These are phyloP conservation scores for Geosmithia morbida DNA, from an alignment of 2,329 filamentous ascomycete species.

Conservation along the genomic window DNA sequence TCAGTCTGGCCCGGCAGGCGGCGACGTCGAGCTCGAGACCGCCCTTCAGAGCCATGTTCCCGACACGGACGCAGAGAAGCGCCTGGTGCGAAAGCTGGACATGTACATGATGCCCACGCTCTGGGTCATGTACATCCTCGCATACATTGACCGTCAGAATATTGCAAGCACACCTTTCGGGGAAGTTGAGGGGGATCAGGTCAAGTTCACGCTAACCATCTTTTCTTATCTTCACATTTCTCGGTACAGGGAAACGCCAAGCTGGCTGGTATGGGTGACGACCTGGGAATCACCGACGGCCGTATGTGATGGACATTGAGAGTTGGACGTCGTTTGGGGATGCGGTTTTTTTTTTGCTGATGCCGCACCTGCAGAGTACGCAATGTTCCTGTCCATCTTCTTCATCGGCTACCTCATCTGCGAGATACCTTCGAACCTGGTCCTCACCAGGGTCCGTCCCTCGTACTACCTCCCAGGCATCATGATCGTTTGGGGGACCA, in stretches of 20 bases:
- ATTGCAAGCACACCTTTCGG: slow-evolving; percentile 7
- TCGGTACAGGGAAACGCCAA: slow-evolving; percentile 28
- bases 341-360: neutral
- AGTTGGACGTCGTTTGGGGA: neutral
- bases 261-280: slow-evolving; percentile 31
- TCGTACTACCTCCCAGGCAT: slow-evolving; percentile 32
- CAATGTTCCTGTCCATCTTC: slow-evolving; percentile 35
- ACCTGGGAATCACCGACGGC: slow-evolving; percentile 27
- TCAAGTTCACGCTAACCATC: no score
- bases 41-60: slow-evolving; percentile 4
- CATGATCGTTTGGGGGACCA: slow-evolving; percentile 28
- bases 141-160: slow-evolving; percentile 13
- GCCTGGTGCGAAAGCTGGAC: slow-evolving; percentile 27
- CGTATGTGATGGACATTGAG: neutral
- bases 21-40: neutral
- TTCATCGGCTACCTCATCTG: slow-evolving; percentile 37
- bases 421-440: slow-evolving; percentile 38
- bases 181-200: neutral
- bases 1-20: neutral
- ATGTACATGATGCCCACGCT: slow-evolving; percentile 33
- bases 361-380: slow-evolving; percentile 22
- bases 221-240: neutral
- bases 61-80: slow-evolving; percentile 16
- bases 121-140: slow-evolving; percentile 15
- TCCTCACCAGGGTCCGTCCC: slow-evolving; percentile 31